Conservation (phyloP, 768 basidiomycete genomes). For the Serendipita vermifera region DNA sequence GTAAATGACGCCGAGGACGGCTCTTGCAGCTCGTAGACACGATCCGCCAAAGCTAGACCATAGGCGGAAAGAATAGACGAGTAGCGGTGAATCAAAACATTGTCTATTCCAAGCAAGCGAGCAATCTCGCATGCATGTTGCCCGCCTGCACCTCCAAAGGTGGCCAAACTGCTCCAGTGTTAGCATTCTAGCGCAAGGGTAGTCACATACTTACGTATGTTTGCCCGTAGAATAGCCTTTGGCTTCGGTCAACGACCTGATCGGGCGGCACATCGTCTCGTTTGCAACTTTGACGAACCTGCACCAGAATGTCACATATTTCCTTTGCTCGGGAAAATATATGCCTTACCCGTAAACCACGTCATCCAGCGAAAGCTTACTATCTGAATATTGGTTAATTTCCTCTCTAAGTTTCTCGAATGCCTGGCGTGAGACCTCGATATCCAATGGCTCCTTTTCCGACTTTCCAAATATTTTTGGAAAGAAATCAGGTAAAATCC, state of each 20-base stretch:
- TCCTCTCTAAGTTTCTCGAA: slow-evolving; percentile 57
- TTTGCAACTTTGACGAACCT: slow-evolving; percentile 95
- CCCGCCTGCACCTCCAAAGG: slow-evolving; percentile 82
- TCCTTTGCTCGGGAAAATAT: background rate
- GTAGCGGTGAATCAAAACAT: slow-evolving; percentile 78
- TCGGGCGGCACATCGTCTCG: slow-evolving; percentile 92
- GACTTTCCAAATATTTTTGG: slow-evolving; percentile 89
- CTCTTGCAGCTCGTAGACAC: slow-evolving; percentile 79
- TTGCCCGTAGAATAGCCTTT: slow-evolving; percentile 69
- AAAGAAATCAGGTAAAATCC: slow-evolving; percentile 81
- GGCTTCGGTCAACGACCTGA: slow-evolving; percentile 82
- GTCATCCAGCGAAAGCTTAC: slow-evolving; percentile 58
- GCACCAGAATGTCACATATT: background rate
- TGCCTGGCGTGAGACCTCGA: slow-evolving; percentile 48
- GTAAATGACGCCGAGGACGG: slow-evolving; percentile 74
- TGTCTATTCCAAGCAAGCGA: slow-evolving; percentile 69
- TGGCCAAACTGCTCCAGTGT: slow-evolving; percentile 43
- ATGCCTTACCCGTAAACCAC: slow-evolving; percentile 68
- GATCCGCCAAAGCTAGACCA: slow-evolving; percentile 81
- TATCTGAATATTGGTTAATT: slow-evolving; percentile 51
- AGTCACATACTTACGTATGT: slow-evolving; percentile 37
- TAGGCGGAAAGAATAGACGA: slow-evolving; percentile 91
- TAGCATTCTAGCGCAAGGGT: background rate
- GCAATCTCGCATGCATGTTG: slow-evolving; percentile 94
- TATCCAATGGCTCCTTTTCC: slow-evolving; percentile 74